Base-by-base conservation (phyloP, 331 rosid species). In the Rosa hybrid region DNA sequence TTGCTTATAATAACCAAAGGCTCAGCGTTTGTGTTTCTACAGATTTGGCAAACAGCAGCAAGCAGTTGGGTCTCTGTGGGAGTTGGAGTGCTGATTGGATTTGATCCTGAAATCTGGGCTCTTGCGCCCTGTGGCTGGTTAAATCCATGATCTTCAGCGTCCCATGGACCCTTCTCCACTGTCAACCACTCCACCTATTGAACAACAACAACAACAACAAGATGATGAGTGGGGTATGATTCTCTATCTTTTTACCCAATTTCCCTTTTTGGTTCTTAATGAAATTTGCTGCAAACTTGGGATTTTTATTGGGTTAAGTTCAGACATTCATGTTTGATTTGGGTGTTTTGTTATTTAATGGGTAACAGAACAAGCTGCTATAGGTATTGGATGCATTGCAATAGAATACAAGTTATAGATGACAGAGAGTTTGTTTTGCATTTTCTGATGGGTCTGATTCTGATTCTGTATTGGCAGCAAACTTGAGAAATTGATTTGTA, bases 141-240 rank as follows among this genome's bases (percentile, higher is more conserved):
- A 89, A 87, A 89, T 93, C 98, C 94, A 94, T 94, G 97, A 83
- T 94, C 96, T 34, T 88, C 91, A 80, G 86, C 85, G 80, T 87
- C 54, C 86, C 41, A 94, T 94, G 98, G 98, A 96, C 81, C 91
- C 90, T 17, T 90, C 91, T 80, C 78, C 94, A 73, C 69, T 88
- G 82, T 93, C 42, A 76, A 79, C 86, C 81, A 69, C 83, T 80
- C 84, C 86, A 84, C 81, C 90, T 16, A 49, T 78, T 77, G 90
- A 93, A 67, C 48, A 8, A 38, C 25, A 56, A 27, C 30, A 27
- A 53, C 60, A 53, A 75, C 89, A 80, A 81, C 90, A 92, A 84
- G 97, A 93, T 84, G 95, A 93, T 51, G 99, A 92, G 90, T 93
- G 99, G 99, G 99, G 99, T 96, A 93, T 76, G 23, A 49, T 75